Evolutionary conservation across 164 flowering plant genomes (phyloP).

Genomic region (Macadamia tetraphylla): DNA sequence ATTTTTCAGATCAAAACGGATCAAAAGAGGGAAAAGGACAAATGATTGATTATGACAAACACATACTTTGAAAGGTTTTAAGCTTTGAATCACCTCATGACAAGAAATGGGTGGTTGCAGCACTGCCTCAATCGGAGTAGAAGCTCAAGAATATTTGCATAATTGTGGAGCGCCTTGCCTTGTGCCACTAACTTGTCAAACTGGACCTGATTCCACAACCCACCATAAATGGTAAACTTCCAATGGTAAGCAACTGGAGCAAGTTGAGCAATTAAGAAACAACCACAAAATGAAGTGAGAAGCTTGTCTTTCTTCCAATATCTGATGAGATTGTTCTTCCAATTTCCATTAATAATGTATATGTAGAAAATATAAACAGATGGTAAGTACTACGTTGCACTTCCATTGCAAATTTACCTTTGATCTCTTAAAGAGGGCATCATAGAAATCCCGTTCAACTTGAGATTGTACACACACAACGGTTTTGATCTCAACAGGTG

Average conservation of each 20-base stretch:
- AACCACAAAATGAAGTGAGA: neutral
- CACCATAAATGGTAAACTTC: neutral
- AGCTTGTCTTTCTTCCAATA: neutral
- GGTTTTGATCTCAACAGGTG: conserved; percentile 60
- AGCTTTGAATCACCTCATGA: conserved; percentile 51
- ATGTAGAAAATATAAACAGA: neutral
- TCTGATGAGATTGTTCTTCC: neutral
- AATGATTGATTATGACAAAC: neutral
- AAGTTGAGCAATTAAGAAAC: neutral
- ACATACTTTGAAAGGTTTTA: neutral
- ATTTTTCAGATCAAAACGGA: conserved; percentile 5
- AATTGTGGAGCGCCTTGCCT: conserved; percentile 81
- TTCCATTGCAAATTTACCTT: conserved; percentile 30
- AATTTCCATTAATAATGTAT: neutral
- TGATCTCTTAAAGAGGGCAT: conserved; percentile 74
- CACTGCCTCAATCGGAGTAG: conserved; percentile 74
- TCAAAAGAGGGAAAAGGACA: neutral
- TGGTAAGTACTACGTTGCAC: no score
- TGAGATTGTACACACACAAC: conserved; percentile 72
- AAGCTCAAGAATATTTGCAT: conserved; percentile 74
- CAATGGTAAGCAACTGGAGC: no score
- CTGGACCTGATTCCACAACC: conserved; percentile 44
- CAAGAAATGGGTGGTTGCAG: conserved; percentile 86
- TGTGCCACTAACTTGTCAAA: conserved; percentile 84
- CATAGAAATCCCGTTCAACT: conserved; percentile 72